Evolutionary conservation across 805 yeast species (phyloP).

Genomic region (Candida suzukii): DNA sequence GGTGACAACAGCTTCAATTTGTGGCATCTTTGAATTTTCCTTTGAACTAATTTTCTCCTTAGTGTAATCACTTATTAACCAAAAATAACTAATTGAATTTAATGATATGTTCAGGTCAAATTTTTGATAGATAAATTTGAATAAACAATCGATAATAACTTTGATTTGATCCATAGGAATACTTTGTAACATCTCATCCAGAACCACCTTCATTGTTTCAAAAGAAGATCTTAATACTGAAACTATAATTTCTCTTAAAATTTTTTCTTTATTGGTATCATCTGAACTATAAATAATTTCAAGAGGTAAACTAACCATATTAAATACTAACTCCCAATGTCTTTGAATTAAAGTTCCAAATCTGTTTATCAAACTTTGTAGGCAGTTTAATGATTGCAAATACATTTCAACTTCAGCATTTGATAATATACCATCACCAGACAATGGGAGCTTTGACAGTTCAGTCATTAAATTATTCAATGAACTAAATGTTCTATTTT

Average conservation of each 20-base stretch:
- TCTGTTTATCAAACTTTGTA: slow-evolving; percentile 70
- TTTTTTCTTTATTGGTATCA: slow-evolving; percentile 21
- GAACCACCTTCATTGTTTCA: slow-evolving; percentile 72
- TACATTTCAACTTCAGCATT: slow-evolving; percentile 66
- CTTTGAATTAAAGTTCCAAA: slow-evolving; percentile 54
- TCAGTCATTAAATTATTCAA: slow-evolving; percentile 37
- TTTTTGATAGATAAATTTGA: slow-evolving; percentile 62
- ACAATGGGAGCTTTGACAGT: slow-evolving; percentile 30
- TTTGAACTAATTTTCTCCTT: slow-evolving; percentile 26
- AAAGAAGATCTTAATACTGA: slow-evolving; percentile 62
- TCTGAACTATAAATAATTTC: slow-evolving; percentile 25
- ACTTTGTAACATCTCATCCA: slow-evolving; percentile 76
- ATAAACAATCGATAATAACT: slow-evolving; percentile 63
- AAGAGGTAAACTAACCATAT: slow-evolving; percentile 56
- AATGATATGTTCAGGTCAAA: slow-evolving; percentile 82
- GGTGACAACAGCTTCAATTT: slow-evolving; percentile 10
- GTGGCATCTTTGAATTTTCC: not conserved
- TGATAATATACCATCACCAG: slow-evolving; percentile 37
- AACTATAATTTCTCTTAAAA: slow-evolving; percentile 39
- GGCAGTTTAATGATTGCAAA: slow-evolving; percentile 50
- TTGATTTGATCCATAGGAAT: slow-evolving; percentile 63
- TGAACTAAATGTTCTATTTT: slow-evolving; percentile 41
- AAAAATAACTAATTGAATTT: slow-evolving; percentile 84
- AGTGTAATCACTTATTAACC: slow-evolving; percentile 81
- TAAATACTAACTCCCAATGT: slow-evolving; percentile 69